Percentiles rank a stretch among this genome's conserved stretches.
Evolutionary conservation across 2,329 filamentous ascomycete species (phyloP).

Genomic region (Colletotrichum cereale): DNA sequence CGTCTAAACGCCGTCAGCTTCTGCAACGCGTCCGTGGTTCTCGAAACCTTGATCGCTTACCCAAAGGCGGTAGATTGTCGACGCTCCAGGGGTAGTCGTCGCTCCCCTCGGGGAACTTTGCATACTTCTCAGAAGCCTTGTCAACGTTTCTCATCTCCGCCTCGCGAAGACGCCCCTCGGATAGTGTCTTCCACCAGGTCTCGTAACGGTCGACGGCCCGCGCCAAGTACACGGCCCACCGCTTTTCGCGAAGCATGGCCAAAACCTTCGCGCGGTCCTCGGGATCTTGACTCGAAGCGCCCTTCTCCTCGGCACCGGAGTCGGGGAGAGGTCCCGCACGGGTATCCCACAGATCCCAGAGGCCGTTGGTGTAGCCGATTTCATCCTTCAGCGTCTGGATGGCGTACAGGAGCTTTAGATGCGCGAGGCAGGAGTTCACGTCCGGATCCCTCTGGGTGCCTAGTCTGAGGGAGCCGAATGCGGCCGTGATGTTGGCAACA

Average conservation of each 20-base stretch:
- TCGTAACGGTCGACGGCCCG: slow-evolving; percentile 77
- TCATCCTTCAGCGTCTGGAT: slow-evolving; percentile 76
- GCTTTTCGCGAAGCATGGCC: slow-evolving; percentile 74
- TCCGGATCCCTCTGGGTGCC: slow-evolving; percentile 52
- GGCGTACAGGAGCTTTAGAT: slow-evolving; percentile 79
- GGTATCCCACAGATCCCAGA: slow-evolving; percentile 73
- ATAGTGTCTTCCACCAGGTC: slow-evolving; percentile 69
- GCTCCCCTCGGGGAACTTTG: slow-evolving; percentile 49
- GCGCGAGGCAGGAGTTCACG: slow-evolving; percentile 73
- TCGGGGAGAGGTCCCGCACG: slow-evolving; percentile 46
- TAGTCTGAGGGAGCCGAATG: slow-evolving; percentile 55
- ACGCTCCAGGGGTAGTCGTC: slow-evolving; percentile 51
- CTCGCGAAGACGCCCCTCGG: slow-evolving; percentile 49
- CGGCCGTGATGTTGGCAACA: slow-evolving; percentile 48
- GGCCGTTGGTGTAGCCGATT: slow-evolving; percentile 73
- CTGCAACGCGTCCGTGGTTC: neutral
- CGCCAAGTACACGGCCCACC: slow-evolving; percentile 78
- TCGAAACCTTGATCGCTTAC: slow-evolving; percentile 55
- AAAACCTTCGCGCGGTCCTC: slow-evolving; percentile 53
- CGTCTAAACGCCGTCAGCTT: slow-evolving; percentile 61
- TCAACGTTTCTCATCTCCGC: slow-evolving; percentile 49
- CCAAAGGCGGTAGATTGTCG: slow-evolving; percentile 68
- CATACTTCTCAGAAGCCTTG: slow-evolving; percentile 44
- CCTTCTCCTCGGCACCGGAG: slow-evolving; percentile 21
- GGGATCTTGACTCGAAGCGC: slow-evolving; percentile 42